Percentiles rank a stretch among this genome's conserved stretches.
These are phyloP conservation scores for Aspergillus kassunensis DNA, from an alignment of 495 filamentous ascomycete genomes.

Conservation along the genomic window DNA sequence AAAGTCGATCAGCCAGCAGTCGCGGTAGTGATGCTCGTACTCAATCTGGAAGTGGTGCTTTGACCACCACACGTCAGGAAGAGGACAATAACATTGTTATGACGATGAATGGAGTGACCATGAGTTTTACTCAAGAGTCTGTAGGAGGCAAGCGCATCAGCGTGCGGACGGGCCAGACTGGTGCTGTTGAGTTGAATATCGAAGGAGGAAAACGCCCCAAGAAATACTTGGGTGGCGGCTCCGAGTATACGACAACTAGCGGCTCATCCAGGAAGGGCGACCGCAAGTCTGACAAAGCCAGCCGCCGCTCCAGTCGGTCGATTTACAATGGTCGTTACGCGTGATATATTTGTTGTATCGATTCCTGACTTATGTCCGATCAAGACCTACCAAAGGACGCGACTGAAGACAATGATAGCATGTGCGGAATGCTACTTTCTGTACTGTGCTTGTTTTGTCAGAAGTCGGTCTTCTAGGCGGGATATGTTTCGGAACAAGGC, in stretches of 20 bases:
- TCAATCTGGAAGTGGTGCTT: slow-evolving; percentile 28
- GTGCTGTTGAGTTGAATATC: slow-evolving; percentile 38
- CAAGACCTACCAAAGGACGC: not conserved
- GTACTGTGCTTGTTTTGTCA: not conserved
- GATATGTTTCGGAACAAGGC: not conserved
- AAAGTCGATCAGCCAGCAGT: slow-evolving; percentile 44
- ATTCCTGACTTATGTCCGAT: not conserved
- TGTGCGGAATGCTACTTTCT: not conserved
- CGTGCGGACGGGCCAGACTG: slow-evolving; percentile 37
- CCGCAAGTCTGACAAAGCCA: slow-evolving; percentile 36
- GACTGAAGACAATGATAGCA: not conserved
- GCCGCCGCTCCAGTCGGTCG: slow-evolving; percentile 38
- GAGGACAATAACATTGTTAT: slow-evolving; percentile 43
- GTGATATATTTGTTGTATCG: not conserved
- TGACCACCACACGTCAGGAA: slow-evolving; percentile 25
- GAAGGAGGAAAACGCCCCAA: slow-evolving; percentile 36
- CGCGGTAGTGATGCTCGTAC: slow-evolving; percentile 37
- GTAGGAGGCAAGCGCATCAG: slow-evolving; percentile 40
- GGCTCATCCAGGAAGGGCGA: slow-evolving; percentile 21
- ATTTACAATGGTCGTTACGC: slow-evolving; percentile 29
- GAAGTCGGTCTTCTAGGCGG: slow-evolving; percentile 3
- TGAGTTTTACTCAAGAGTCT: slow-evolving; percentile 36
- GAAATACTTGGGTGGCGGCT: slow-evolving; percentile 33
- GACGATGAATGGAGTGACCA: slow-evolving; percentile 40
- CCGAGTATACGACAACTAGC: slow-evolving; percentile 30